Evolutionary conservation across 139 green algal genomes (phyloP), one percentile per base, ranked within the genome.

Genomic region (Tetradesmus lagerheimii): DNA sequence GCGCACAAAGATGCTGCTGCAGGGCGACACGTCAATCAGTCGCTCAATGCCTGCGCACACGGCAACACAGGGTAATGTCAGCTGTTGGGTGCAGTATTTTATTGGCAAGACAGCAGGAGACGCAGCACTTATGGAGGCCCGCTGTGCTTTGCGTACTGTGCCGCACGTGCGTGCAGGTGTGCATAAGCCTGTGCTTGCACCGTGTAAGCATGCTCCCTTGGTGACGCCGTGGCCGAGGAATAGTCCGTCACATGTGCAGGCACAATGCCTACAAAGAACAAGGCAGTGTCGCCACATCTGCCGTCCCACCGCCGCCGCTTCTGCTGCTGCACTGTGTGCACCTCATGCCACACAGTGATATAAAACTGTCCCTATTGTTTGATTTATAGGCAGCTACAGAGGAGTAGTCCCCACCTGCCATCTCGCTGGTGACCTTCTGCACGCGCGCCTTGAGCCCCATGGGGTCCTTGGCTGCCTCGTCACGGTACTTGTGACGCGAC

Each of bases 1-100:
- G 18, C 93, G 90, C 27, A 95, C 95, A 93, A 98, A 97, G 27
- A 98, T 89, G 34, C 77, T 79, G 87, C 87, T 91, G 87, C 50
- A 64, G 18, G 83, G 50, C 38, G 85, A 91, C 35, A 97, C 88
- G 11, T 95, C 94, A 64, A 98, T 92, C 76, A 97, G 83, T 4
- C 89, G 90, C 80, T 91, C 89, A 62, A 96, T 92, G 9, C 92
- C 95, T 34, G 95, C 93, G 37, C 96, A 62, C 47, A 62, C 8
- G 12, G 12, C 12, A 62, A 11, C 6, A 62, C 47, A 62, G 47
- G 47, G n/a, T n/a, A 62, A 18, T 62, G 8, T 14, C 2, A 62
- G 43, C 43, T 8, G 4, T 50, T 50, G 12, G 47, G n/a, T n/a
- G n/a, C n/a, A n/a, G n/a, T n/a, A n/a, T n/a, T n/a, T n/a, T n/a